Evolutionary conservation across 805 yeast genomes (phyloP), one percentile per base, ranked within the genome.

Genomic region (Barnettozyma salicaria): DNA sequence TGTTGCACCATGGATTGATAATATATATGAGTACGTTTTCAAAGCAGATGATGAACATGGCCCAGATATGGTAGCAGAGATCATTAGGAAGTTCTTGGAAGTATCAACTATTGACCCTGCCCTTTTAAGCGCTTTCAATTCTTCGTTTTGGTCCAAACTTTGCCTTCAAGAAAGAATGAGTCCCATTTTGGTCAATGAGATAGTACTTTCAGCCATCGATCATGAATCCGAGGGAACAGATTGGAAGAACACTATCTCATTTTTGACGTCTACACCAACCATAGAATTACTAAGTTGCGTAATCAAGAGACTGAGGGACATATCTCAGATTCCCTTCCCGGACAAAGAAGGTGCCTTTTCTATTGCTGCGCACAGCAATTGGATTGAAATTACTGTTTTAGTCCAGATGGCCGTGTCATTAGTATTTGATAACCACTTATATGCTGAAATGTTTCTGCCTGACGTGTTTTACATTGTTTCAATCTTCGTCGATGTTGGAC

Each of bases 1-100:
- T 50, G 61, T 78, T 9, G 64, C 82, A 0, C 89, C 92, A 2
- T 87, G 95, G 95, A 66, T 82, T 12, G 70, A 70, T 18, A 81
- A 85, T 48, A 64, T 85, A 18, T 74, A 76, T 52, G 64, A 67
- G 11, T 58, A 75, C 45, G 78, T 84, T 7, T 80, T 67, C 49
- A 49, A 70, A 28, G 65, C 64, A 13, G 76, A 72, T 47, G 76
- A 74, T 19, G 71, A 68, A 21, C 65, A 62, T 39, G 92, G 94
- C 0, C 68, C 74, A 2, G 80, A 74, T 35, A 65, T 72, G 37
- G 70, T 80, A 6, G 70, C 80, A 1, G 76, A 72, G 30, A 59
- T 85, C 9, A 66, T 86, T 18, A 65, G 88, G 27, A 72, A 72
- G 35, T 68, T 84, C 43, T 75, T 86, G 37, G 65, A 70, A 25